A percentile compares a stretch with the other conserved stretches of the same genome.
phyloP scores from a whole-genome alignment of 2,329 filamentous ascomycete genomes.

The Aspergillus sojae region DNA sequence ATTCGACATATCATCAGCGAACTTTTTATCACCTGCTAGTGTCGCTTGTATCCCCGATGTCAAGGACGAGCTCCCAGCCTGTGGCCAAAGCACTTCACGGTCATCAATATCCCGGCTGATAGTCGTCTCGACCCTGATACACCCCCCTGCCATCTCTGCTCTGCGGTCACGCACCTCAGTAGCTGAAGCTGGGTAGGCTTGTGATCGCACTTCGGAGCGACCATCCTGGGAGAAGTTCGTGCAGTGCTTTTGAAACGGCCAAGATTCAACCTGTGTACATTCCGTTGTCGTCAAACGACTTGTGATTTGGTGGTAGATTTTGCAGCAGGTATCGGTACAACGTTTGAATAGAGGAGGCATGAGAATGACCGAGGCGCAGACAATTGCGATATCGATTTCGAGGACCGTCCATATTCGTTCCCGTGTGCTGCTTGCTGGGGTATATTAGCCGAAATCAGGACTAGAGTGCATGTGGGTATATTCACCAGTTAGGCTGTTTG shows the following conservation, averaged over 20 bases:
- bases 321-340: background rate
- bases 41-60: background rate
- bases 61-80: background rate
- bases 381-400: slow-evolving; percentile 1
- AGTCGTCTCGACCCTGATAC: slow-evolving; percentile 3
- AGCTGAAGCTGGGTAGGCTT: background rate
- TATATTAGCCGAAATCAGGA: background rate
- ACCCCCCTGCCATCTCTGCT: background rate
- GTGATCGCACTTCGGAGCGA: slow-evolving; percentile 5
- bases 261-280: background rate
- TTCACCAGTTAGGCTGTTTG: background rate
- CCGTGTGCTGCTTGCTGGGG: background rate
- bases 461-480: background rate
- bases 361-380: background rate
- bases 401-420: slow-evolving; percentile 5
- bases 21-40: no score
- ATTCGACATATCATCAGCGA: background rate
- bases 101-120: background rate
- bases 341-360: background rate
- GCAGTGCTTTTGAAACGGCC: slow-evolving; percentile 4
- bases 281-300: background rate
- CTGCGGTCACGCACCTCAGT: background rate
- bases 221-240: background rate
- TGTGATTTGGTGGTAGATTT: background rate
- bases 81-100: background rate